Base-by-base conservation (phyloP, 225 moss, liverwort and hornwort genomes). In the Anthoceros angustus region DNA sequence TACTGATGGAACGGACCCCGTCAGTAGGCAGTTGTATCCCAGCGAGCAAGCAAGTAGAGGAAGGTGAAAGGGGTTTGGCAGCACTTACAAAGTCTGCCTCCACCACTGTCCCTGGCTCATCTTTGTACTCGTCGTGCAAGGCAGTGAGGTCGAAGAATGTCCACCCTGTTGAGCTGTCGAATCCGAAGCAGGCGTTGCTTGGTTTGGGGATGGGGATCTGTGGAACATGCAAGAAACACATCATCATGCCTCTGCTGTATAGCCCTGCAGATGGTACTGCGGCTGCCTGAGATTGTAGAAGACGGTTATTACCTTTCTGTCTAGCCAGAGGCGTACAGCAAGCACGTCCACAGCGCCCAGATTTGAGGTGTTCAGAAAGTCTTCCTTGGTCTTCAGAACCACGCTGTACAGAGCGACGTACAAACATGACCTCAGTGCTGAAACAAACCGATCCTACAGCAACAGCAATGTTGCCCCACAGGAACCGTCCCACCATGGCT, bases 181-280 rank as follows among this genome's bases (percentile, higher is more conserved):
- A 95, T 43, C 95, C 95, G 66, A 95, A 95, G 75, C 95, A 95
- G 5, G 95, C 95, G 63, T 95, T 95, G 79, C 95, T 95, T 48
- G 95, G 82, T 83, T 84, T 95, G 7, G 86, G 73, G 43, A 95
- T 95, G 42, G 71, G 46, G 23, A 95, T 64, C 95, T 95, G 84
- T 25, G 62, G 63, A 46, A 42, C 15, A 55, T 38, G 65, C 24
- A 10, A 25, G 67, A 10, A 32, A 16, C 8, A 24, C 26, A 20
- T 12, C 2, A n/a, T 0, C 20, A 9, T 11, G 23, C 40, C 15
- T 24, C 10, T 42, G 40, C 40, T 23, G 46, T 20, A 8, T 48
- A 41, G 18, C 14, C 12, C 12, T 18, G 18, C 18, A 12, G 18
- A 48, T 45, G 43, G 14, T 45, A 45, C 9, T 8, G 43, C 43